Conservation (phyloP, 2,329 filamentous ascomycete genomes). For the Arthrobotrys entomopaga region DNA sequence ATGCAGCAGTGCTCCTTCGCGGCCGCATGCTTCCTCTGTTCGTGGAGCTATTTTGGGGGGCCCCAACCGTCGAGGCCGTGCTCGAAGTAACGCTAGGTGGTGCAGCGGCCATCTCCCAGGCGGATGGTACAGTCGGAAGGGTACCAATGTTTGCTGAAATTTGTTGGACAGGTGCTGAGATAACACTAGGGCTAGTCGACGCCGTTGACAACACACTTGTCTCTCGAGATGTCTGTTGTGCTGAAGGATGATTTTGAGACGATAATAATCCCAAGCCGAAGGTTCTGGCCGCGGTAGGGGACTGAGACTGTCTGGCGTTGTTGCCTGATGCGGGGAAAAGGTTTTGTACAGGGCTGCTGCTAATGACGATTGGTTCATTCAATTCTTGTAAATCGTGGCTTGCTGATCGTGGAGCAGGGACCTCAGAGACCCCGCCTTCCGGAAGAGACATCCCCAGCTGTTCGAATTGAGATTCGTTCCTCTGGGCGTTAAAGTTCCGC, state of each 20-base stretch:
- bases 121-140: conserved; percentile 12
- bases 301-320: background rate
- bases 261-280: background rate
- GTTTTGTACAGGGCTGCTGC: conserved; percentile 30
- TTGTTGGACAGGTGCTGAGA: conserved; percentile 20
- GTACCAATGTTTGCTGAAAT: conserved; percentile 23
- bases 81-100: conserved; percentile 17
- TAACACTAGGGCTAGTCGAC: conserved; percentile 1
- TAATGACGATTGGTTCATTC: conserved; percentile 48
- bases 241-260: background rate
- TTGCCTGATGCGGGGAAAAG: conserved; percentile 19
- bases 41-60: conserved; percentile 20
- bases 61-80: conserved; percentile 24
- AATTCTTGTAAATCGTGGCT: conserved; percentile 48
- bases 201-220: conserved; percentile 20
- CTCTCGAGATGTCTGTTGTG: conserved; percentile 6
- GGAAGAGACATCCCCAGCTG: conserved; percentile 38
- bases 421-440: background rate
- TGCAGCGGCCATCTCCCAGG: conserved; percentile 27
- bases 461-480: conserved; percentile 47
- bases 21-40: conserved; percentile 42
- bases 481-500: conserved; percentile 47
- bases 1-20: conserved; percentile 45
- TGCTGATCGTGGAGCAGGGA: conserved; percentile 30
- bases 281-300: background rate